Evolutionary conservation across 2,329 filamentous ascomycete genomes (phyloP).

Genomic region (Neofusicoccum ribis): DNA sequence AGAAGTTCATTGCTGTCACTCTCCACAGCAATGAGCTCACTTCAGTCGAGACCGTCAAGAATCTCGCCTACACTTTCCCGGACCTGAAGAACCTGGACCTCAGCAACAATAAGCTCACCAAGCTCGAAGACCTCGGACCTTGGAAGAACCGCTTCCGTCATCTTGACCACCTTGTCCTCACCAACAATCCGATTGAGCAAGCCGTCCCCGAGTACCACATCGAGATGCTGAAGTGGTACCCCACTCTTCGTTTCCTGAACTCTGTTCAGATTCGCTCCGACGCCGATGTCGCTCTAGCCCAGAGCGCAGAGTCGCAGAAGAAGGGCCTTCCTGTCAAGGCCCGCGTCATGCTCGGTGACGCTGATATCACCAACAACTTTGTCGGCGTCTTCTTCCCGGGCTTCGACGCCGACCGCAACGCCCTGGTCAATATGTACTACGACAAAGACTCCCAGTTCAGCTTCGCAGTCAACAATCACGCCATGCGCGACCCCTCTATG

Average conservation of each 20-base stretch:
- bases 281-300: constrained; percentile 57
- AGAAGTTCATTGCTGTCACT: constrained; percentile 78
- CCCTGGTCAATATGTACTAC: constrained; percentile 68
- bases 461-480: constrained; percentile 66
- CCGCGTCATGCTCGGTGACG: constrained; percentile 72
- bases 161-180: constrained; percentile 78
- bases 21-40: constrained; percentile 78
- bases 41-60: constrained; percentile 70
- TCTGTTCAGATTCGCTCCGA: constrained; percentile 70
- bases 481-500: constrained; percentile 49
- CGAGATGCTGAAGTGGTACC: constrained; percentile 79
- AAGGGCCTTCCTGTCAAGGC: constrained; percentile 63
- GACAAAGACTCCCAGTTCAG: constrained; percentile 76
- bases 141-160: constrained; percentile 80
- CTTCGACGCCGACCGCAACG: constrained; percentile 71
- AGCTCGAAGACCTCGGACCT: constrained; percentile 64
- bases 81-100: constrained; percentile 87
- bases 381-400: constrained; percentile 70
- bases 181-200: constrained; percentile 69
- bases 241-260: constrained; percentile 76
- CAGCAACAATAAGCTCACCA: constrained; percentile 76
- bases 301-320: constrained; percentile 28
- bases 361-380: constrained; percentile 73
- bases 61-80: constrained; percentile 76
- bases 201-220: constrained; percentile 55